Evolutionary conservation across 257 asterid species (phyloP).

Genomic region (Nicotiana sylvestris): DNA sequence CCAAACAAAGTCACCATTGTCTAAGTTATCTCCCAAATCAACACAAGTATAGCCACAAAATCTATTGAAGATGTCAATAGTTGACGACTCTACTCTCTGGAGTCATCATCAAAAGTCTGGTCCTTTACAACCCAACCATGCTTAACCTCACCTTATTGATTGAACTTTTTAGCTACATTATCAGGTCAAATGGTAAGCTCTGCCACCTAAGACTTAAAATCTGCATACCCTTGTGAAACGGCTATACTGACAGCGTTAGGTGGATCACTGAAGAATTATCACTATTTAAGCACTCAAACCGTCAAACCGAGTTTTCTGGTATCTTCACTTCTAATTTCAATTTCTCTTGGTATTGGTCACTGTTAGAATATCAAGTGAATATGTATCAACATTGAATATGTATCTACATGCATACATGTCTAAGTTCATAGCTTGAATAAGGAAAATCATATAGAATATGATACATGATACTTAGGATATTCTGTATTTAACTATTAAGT

Average conservation of each 20-base stretch:
- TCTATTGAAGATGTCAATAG: not conserved
- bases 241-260: not conserved
- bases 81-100: not conserved
- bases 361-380: no score
- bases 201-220: not conserved
- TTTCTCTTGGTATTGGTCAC: not conserved
- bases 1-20: slow-evolving; percentile 5
- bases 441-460: no score
- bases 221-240: not conserved
- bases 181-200: not conserved
- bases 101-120: not conserved
- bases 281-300: not conserved
- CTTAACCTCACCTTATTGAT: not conserved
- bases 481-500: no score
- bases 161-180: not conserved
- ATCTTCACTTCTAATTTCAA: not conserved
- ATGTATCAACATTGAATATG: no score
- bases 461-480: no score
- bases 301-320: not conserved
- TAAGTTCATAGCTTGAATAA: no score
- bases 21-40: slow-evolving; percentile 1
- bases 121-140: not conserved
- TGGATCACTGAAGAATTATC: not conserved
- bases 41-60: not conserved
- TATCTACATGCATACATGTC: no score